These are phyloP conservation scores for Blastocystis sp. DNA, from an alignment of 352 stramenopile species.

Conservation along the genomic window DNA sequence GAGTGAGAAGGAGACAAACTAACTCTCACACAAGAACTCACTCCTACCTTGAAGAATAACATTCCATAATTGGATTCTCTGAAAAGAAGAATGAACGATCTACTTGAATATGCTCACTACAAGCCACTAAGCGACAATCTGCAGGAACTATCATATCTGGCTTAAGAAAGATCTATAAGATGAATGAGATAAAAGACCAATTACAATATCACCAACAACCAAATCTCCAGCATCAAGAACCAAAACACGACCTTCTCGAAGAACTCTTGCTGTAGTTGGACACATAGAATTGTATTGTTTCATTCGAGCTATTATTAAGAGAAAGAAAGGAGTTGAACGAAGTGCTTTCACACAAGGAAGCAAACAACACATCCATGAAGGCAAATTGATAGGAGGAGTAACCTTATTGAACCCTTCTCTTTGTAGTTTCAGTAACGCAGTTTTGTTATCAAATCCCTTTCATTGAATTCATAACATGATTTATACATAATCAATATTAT, in stretches of 20 bases:
- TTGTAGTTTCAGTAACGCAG: conserved; percentile 35
- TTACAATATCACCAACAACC: conserved; percentile 52
- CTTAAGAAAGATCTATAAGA: conserved; percentile 40
- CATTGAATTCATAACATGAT: neutral
- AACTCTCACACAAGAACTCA: no score
- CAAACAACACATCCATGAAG: conserved; percentile 56
- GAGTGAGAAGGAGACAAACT: neutral
- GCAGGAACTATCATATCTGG: conserved; percentile 39
- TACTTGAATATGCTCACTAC: conserved; percentile 16
- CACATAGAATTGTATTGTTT: conserved; percentile 28
- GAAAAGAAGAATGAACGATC: conserved; percentile 49
- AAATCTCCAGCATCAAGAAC: conserved; percentile 45
- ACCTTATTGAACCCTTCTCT: conserved; percentile 49
- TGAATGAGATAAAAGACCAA: neutral
- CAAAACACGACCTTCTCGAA: conserved; percentile 17
- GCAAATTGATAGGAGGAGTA: conserved; percentile 37
- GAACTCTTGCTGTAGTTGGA: conserved; percentile 3
- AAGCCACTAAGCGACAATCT: conserved; percentile 41
- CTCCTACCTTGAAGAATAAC: no score
- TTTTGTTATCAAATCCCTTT: conserved; percentile 29
- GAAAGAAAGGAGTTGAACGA: neutral
- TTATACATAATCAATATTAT: conserved; percentile 1
- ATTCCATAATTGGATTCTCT: conserved; percentile 56
- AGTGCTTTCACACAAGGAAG: conserved; percentile 30
- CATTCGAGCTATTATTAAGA: conserved; percentile 14